Conservation (phyloP, 805 yeast genomes). For the Candida ipomoeae region DNA sequence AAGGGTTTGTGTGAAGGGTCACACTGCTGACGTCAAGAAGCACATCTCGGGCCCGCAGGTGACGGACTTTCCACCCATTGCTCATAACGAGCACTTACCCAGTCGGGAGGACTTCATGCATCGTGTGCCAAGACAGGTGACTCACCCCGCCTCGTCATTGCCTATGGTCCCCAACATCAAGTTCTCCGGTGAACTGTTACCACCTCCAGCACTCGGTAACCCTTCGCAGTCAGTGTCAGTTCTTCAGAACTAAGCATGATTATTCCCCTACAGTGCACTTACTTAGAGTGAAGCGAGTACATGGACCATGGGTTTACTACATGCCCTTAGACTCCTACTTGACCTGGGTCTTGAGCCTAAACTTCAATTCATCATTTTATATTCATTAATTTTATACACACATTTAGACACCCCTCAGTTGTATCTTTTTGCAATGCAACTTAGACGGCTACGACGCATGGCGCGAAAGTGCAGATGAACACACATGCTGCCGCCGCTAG, state of each 20-base stretch:
- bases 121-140: background rate
- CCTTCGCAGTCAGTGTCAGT: conserved; percentile 2
- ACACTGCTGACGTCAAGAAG: conserved; percentile 4
- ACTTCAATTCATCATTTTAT: conserved; percentile 1
- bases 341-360: background rate
- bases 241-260: background rate
- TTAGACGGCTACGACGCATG: conserved; percentile 1
- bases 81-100: background rate
- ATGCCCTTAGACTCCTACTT: background rate
- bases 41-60: conserved; percentile 4
- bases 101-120: background rate
- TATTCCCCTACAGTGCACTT: background rate
- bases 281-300: background rate
- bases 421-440: background rate
- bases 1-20: conserved; percentile 33
- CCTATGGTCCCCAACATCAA: background rate
- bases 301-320: background rate
- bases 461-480: background rate
- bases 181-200: background rate
- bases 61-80: conserved; percentile 11
- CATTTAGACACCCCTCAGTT: background rate
- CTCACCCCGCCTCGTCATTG: background rate
- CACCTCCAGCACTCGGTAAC: conserved; percentile 3
- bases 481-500: background rate
- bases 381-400: background rate